phyloP scores from a whole-genome alignment of 331 rosid genomes.

The Malus hybrid region DNA sequence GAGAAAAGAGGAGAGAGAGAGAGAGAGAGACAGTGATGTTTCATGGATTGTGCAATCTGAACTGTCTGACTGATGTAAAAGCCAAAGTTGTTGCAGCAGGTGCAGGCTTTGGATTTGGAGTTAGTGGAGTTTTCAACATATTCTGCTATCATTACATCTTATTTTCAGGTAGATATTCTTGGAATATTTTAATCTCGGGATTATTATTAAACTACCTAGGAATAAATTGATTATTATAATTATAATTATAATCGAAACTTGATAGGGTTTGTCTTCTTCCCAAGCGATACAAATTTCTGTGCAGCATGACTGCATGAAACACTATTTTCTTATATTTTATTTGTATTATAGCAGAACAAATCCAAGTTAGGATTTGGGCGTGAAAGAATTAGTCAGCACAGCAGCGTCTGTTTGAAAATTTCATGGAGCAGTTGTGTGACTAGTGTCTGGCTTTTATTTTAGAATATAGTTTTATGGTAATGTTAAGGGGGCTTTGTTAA shows the following conservation, averaged over 20 bases:
- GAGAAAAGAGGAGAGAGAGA: neutral
- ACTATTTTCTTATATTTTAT: constrained; percentile 36
- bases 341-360: constrained; percentile 25
- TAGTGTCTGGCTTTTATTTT: too few relatives aligned
- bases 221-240: constrained; percentile 11
- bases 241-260: constrained; percentile 24
- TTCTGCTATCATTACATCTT: constrained; percentile 61
- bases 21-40: constrained; percentile 43
- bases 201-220: neutral
- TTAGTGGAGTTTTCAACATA: constrained; percentile 58
- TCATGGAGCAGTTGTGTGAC: neutral
- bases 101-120: constrained; percentile 19
- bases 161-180: constrained; percentile 42
- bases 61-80: constrained; percentile 41
- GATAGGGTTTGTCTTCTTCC: constrained; percentile 11
- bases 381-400: constrained; percentile 38
- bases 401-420: neutral
- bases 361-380: constrained; percentile 77
- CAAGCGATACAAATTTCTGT: constrained; percentile 44
- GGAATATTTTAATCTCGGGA: constrained; percentile 18
- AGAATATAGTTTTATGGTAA: neutral
- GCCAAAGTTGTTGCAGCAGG: constrained; percentile 28
- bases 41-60: constrained; percentile 52
- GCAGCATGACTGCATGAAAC: constrained; percentile 37
- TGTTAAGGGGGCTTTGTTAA: too few relatives aligned